Percentiles rank a stretch among this genome's conserved stretches.
phyloP scores from a whole-genome alignment of 2,329 filamentous ascomycete genomes.

The Ceratocystis papillata region DNA sequence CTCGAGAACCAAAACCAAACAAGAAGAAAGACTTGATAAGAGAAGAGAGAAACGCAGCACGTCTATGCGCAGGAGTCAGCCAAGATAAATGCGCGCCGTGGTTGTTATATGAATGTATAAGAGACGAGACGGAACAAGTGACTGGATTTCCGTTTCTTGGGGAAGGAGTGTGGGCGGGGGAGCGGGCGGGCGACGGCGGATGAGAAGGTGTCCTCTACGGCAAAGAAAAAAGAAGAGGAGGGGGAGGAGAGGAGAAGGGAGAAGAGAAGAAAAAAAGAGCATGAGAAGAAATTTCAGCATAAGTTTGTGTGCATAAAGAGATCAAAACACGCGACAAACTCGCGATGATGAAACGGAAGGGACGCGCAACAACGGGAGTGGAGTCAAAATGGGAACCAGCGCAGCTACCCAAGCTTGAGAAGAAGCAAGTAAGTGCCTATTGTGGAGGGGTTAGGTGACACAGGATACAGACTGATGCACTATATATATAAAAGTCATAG shows the following conservation, averaged over 20 bases:
- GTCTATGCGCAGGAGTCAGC: not conserved
- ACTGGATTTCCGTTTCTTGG: constrained; percentile 7
- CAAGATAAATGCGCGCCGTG: not conserved
- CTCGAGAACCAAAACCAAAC: not conserved
- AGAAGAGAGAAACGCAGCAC: not conserved
- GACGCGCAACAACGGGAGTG: constrained; percentile 14
- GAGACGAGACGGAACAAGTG: not conserved
- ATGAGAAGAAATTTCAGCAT: not conserved
- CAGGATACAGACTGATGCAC: not conserved
- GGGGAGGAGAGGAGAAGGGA: not conserved
- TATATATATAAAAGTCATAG: not conserved
- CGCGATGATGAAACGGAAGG: constrained; percentile 15
- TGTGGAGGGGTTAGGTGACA: not conserved
- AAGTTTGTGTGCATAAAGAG: constrained; percentile 2
- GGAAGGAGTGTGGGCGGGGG: not conserved
- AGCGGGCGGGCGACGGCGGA: not conserved
- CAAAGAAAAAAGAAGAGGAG: not conserved
- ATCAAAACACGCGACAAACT: constrained; percentile 11
- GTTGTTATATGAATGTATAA: not conserved
- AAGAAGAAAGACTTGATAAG: not conserved
- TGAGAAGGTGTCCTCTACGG: not conserved
- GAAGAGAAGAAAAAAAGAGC: not conserved
- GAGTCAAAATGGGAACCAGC: not conserved
- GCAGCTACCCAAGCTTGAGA: not conserved
- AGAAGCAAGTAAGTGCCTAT: constrained; percentile 3